These are phyloP conservation scores for Spathaspora girioi DNA, from an alignment of 805 yeast species.

Conservation along the genomic window DNA sequence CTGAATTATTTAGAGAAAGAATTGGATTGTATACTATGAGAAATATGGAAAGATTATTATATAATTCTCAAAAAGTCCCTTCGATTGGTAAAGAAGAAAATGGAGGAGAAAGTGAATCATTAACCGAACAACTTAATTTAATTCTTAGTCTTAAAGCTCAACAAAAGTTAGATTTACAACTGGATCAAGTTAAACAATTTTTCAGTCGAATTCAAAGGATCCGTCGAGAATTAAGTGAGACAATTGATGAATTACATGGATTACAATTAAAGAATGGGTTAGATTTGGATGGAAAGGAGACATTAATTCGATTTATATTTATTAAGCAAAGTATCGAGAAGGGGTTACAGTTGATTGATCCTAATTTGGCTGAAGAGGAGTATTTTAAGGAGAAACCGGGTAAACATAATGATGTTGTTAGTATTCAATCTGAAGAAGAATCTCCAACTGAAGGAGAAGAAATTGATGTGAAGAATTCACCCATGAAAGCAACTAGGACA, in stretches of 20 bases:
- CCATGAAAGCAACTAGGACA: slow-evolving; percentile 15
- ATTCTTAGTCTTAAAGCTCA: slow-evolving; percentile 32
- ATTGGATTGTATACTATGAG: slow-evolving; percentile 78
- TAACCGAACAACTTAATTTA: slow-evolving; percentile 26
- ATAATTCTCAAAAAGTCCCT: slow-evolving; percentile 34
- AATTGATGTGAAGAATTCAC: slow-evolving; percentile 9
- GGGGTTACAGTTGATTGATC: slow-evolving; percentile 42
- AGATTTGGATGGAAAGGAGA: slow-evolving; percentile 70
- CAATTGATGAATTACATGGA: slow-evolving; percentile 50
- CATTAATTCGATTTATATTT: slow-evolving; percentile 62
- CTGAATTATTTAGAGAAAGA: slow-evolving; percentile 61
- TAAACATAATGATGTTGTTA: not conserved
- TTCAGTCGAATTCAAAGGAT: slow-evolving; percentile 23
- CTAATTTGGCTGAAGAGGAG: slow-evolving; percentile 22
- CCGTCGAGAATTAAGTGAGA: slow-evolving; percentile 25
- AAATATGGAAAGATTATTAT: slow-evolving; percentile 65
- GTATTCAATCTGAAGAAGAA: slow-evolving; percentile 1
- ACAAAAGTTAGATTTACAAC: slow-evolving; percentile 27
- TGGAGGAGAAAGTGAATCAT: slow-evolving; percentile 8
- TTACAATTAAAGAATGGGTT: slow-evolving; percentile 54
- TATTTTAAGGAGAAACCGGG: not conserved
- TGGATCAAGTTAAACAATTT: slow-evolving; percentile 28
- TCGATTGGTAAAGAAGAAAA: slow-evolving; percentile 4
- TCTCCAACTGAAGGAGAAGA: slow-evolving; percentile 2
- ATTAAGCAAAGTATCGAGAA: slow-evolving; percentile 68